Evolutionary conservation across 129 eudicot species (phyloP), one percentile per base, ranked within the genome.

Genomic region (Rutidosis leptorrhynchoides): DNA sequence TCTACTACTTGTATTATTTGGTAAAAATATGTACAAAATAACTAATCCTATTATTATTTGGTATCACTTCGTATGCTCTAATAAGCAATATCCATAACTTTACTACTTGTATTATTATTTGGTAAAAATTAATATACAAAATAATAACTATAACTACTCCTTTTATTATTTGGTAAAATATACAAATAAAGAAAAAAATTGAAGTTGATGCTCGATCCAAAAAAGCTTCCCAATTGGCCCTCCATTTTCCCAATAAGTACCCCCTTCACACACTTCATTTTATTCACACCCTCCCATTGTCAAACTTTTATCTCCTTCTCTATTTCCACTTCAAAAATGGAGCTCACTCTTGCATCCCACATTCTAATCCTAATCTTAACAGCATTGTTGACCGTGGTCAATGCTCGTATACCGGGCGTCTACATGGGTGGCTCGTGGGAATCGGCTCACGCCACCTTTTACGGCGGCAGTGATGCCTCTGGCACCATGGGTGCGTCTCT

Each of bases 401-500:
- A 58, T 8, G 79, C 74, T 14, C 79, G 79, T 58, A 67, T 74
- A 11, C 73, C 87, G 8, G 87, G 83, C 25, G 74, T 70, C 28
- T 65, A 78, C 75, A 57, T 65, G 7, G 78, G 76, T 1, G 83
- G 87, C 55, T 62, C 60, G 22, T 82, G 87, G 87, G 29, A 70
- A 49, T 22, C 74, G 29, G 83, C 83, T 1, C 87, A 82, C 57
- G 87, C 87, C 49, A 82, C 87, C 56, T 82, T 82, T 37, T 82
- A 82, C 43, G 87, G 83, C 5, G 83, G 83, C 53, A 48, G 78
- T 57, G 87, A 82, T 8, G 87, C 83, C 27, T 82, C 86, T 6
- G 86, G 86, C 64, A 78, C 83, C 24, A 82, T 82, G 86, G 86
- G 86, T 82, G 26, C 7, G 56, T 59, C 24, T 11, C 11, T 29